These are phyloP conservation scores for Aspergillus fumigatus DNA, from an alignment of 2,329 filamentous ascomycete genomes.

Conservation along the genomic window DNA sequence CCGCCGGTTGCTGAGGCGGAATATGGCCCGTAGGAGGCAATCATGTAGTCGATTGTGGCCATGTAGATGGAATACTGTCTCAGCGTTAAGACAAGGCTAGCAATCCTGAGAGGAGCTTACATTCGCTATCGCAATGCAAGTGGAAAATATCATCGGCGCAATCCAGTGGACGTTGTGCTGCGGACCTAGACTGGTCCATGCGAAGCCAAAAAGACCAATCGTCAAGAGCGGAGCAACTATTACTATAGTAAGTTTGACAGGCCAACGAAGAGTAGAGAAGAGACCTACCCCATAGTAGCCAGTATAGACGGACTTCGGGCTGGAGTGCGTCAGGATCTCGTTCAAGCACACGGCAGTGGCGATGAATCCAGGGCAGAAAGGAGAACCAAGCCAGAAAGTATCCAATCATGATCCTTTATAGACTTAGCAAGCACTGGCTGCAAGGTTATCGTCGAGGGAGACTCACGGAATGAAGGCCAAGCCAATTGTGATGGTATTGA, in stretches of 20 bases:
- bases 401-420: constrained; percentile 41
- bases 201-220: constrained; percentile 66
- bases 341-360: constrained; percentile 33
- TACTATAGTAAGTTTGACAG: constrained; percentile 25
- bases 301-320: not conserved
- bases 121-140: constrained; percentile 68
- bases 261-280: not conserved
- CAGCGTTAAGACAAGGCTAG: not conserved
- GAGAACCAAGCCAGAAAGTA: constrained; percentile 53
- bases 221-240: constrained; percentile 57
- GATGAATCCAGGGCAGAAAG: constrained; percentile 50
- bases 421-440: not conserved
- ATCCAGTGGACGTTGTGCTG: constrained; percentile 61
- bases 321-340: not conserved
- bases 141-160: constrained; percentile 60
- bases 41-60: constrained; percentile 74
- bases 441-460: not conserved
- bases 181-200: constrained; percentile 63
- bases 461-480: constrained; percentile 18
- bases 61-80: constrained; percentile 62
- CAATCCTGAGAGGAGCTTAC: not conserved
- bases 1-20: constrained; percentile 71
- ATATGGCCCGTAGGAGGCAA: constrained; percentile 68
- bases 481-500: constrained; percentile 16
- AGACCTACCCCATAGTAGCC: not conserved